Percentiles rank a stretch among this genome's conserved stretches.
Evolutionary conservation across 371 early-diverging fungal species (phyloP).

Genomic region (Apophysomyces elegans): DNA sequence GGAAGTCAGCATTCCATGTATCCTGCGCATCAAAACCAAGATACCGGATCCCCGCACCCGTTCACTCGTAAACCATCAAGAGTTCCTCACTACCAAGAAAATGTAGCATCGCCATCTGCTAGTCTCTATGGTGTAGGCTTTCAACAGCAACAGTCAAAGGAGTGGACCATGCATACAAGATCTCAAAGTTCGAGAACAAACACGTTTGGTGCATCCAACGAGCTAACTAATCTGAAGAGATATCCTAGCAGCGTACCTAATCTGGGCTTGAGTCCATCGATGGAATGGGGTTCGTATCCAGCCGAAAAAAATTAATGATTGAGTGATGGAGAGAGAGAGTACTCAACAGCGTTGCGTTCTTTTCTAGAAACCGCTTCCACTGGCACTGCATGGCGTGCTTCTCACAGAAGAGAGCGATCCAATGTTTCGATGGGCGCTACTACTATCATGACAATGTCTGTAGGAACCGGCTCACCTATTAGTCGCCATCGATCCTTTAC

Average conservation of each 20-base stretch:
- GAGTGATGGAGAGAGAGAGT: too few species aligned
- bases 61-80: neutral
- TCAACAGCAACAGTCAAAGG: neutral
- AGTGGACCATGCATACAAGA: neutral
- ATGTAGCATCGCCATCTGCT: neutral
- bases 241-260: constrained; percentile 5
- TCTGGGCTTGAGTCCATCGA: neutral
- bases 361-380: constrained; percentile 21
- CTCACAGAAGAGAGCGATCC: constrained; percentile 31
- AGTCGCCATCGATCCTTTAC: constrained; percentile 3
- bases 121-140: neutral
- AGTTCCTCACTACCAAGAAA: neutral
- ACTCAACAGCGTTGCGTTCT: neutral
- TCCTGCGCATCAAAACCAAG: neutral
- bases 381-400: constrained; percentile 6
- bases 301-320: neutral
- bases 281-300: constrained; percentile 3
- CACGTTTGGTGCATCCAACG: neutral
- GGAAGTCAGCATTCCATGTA: neutral
- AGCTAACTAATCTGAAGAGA: neutral
- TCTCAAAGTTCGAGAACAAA: constrained; percentile 4
- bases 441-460: constrained; percentile 15
- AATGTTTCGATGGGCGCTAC: constrained; percentile 26
- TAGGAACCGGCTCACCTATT: neutral
- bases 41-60: neutral